Conservation (phyloP, 176 grass and related monocot genomes). For the Aegilops bicornis region DNA sequence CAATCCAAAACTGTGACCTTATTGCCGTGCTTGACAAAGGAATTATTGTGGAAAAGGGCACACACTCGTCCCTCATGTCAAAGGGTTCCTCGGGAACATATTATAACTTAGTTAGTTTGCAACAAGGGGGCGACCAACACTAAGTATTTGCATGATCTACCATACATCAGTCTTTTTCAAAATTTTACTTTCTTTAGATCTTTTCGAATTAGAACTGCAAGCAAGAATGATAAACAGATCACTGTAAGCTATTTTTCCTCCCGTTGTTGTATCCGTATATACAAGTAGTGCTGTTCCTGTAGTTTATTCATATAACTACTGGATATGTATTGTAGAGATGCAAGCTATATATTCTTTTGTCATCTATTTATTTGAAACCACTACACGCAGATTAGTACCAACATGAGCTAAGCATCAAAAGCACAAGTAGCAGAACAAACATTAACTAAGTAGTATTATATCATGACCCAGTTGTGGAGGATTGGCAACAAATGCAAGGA, state of each 20-base stretch:
- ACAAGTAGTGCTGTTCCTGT: not conserved
- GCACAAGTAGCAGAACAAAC: not conserved
- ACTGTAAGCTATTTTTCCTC: not conserved
- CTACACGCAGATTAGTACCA: not conserved
- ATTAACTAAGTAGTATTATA: too few species aligned
- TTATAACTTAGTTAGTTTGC: slow-evolving; percentile 62
- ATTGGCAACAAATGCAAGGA: not conserved
- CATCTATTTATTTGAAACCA: not conserved
- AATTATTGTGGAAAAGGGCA: slow-evolving; percentile 72
- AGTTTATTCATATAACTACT: slow-evolving; percentile 21
- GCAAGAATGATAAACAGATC: not conserved
- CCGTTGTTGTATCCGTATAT: not conserved
- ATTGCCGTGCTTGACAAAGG: slow-evolving; percentile 75
- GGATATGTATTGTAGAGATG: not conserved
- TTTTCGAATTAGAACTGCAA: not conserved
- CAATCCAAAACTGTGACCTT: slow-evolving; percentile 63
- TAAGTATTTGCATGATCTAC: slow-evolving; percentile 13
- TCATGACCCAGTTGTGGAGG: not conserved
- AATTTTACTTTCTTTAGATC: too few species aligned
- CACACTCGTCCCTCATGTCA: slow-evolving; percentile 68
- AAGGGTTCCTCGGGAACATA: slow-evolving; percentile 58
- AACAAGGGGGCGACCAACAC: slow-evolving; percentile 42
- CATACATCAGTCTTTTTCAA: too few species aligned
- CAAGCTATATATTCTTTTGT: too few species aligned
- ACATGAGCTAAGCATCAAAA: too few species aligned